Evolutionary conservation across 768 basidiomycete genomes (phyloP).

Genomic region (Lyophyllum decastes): DNA sequence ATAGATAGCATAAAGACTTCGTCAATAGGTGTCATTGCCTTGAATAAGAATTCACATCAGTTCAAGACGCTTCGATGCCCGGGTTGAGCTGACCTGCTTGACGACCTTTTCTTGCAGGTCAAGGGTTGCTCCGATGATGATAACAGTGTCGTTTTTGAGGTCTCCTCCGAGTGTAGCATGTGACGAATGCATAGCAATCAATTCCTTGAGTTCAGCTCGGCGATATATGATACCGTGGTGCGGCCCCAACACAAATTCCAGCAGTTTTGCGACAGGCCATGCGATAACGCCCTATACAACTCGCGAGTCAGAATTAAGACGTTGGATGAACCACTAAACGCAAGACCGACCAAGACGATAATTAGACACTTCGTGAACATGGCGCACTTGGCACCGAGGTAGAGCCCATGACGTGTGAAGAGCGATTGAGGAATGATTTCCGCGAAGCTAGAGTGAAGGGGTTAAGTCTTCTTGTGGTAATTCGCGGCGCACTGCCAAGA

Average conservation of each 20-base stretch:
- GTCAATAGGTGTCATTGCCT: slow-evolving; percentile 83
- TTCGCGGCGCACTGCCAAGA: background rate
- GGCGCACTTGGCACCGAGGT: slow-evolving; percentile 84
- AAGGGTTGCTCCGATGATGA: slow-evolving; percentile 87
- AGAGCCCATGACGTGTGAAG: slow-evolving; percentile 89
- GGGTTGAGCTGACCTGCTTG: slow-evolving; percentile 46
- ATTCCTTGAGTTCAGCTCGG: slow-evolving; percentile 82
- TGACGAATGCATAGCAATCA: slow-evolving; percentile 86
- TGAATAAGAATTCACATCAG: background rate
- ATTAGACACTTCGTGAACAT: slow-evolving; percentile 67
- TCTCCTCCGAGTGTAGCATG: slow-evolving; percentile 80
- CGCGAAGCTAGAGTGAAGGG: slow-evolving; percentile 57
- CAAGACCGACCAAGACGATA: slow-evolving; percentile 59
- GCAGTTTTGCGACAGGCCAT: slow-evolving; percentile 85
- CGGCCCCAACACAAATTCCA: slow-evolving; percentile 75
- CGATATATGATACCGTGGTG: slow-evolving; percentile 94
- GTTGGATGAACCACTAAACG: background rate
- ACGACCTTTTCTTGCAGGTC: slow-evolving; percentile 89
- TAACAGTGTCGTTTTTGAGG: slow-evolving; percentile 82
- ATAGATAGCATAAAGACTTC: slow-evolving; percentile 89
- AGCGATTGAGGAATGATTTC: slow-evolving; percentile 93
- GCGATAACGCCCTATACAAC: slow-evolving; percentile 61
- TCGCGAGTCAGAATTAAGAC: background rate
- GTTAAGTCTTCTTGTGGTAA: background rate
- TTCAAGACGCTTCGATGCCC: background rate